These are phyloP conservation scores for Blumeriella jaapii DNA, from an alignment of 2,329 filamentous ascomycete genomes.

Conservation along the genomic window DNA sequence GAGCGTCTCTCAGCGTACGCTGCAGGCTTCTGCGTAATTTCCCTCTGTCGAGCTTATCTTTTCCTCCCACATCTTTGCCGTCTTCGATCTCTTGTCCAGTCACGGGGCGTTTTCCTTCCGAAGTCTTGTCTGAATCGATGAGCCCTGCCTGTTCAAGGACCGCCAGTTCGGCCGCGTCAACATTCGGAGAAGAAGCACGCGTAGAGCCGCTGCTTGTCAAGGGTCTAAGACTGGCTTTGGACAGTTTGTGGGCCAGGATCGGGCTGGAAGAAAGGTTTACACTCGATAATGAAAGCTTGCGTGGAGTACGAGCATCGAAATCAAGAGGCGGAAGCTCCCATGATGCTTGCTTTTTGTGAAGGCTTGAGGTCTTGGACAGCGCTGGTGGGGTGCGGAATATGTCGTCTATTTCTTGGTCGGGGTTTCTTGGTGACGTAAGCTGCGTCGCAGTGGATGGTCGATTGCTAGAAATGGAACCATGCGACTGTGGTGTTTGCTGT, in stretches of 20 bases:
- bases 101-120: conserved; percentile 29
- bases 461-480: conserved; percentile 25
- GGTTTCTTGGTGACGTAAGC: conserved; percentile 27
- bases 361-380: conserved; percentile 29
- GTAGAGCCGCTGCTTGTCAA: conserved; percentile 24
- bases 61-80: conserved; percentile 21
- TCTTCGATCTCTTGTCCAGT: conserved; percentile 29
- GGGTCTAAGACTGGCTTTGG: conserved; percentile 26
- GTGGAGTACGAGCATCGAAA: conserved; percentile 28
- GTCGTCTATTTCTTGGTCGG: conserved; percentile 33
- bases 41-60: conserved; percentile 27
- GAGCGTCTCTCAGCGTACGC: conserved; percentile 72
- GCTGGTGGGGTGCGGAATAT: conserved; percentile 39
- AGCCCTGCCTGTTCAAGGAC: conserved; percentile 58
- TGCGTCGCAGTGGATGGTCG: conserved; percentile 26
- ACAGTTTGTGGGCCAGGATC: conserved; percentile 24
- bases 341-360: conserved; percentile 32
- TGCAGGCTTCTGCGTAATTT: conserved; percentile 76
- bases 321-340: conserved; percentile 33
- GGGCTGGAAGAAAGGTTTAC: conserved; percentile 27
- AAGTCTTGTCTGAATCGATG: conserved; percentile 35
- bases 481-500: conserved; percentile 30
- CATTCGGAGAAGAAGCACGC: conserved; percentile 22
- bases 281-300: conserved; percentile 36
- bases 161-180: conserved; percentile 55